A percentile compares a stretch with the other conserved stretches of the same genome.
phyloP scores from a whole-genome alignment of 208 protist species.

The Crithidia thermophila region DNA sequence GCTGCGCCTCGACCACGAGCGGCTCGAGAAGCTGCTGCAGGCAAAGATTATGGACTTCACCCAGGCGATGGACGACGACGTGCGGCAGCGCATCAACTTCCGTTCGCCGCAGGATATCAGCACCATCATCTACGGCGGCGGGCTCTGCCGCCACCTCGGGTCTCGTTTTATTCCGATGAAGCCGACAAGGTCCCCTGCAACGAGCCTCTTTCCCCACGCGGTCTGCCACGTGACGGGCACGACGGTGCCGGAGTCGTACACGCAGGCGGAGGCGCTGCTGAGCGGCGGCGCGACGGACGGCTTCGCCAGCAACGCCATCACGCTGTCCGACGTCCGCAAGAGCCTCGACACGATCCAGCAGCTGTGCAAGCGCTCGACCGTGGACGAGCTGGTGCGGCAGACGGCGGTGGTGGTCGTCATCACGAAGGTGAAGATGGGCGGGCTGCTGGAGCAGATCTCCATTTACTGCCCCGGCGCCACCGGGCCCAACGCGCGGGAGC shows the following conservation, averaged over 20 bases:
- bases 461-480: conserved; percentile 68
- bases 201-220: conserved; percentile 77
- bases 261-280: conserved; percentile 49
- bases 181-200: conserved; percentile 59
- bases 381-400: conserved; percentile 63
- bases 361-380: conserved; percentile 37
- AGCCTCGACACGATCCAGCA: conserved; percentile 51
- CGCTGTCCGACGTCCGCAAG: conserved; percentile 27
- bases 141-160: conserved; percentile 79
- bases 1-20: conserved; percentile 66
- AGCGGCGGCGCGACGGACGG: conserved; percentile 13
- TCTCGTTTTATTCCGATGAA: conserved; percentile 69
- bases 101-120: conserved; percentile 89
- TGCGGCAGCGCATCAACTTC: conserved; percentile 87
- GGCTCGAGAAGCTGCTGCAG: conserved; percentile 84
- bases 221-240: conserved; percentile 74
- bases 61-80: conserved; percentile 79
- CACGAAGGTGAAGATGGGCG: conserved; percentile 60
- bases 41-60: conserved; percentile 90
- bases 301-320: conserved; percentile 18
- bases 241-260: conserved; percentile 65
- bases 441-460: conserved; percentile 79
- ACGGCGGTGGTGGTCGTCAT: conserved; percentile 85
- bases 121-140: conserved; percentile 90
- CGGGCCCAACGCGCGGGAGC: conserved; percentile 40